These are phyloP conservation scores for Micractinium conductrix DNA, from an alignment of 139 green algal species.

Conservation along the genomic window DNA sequence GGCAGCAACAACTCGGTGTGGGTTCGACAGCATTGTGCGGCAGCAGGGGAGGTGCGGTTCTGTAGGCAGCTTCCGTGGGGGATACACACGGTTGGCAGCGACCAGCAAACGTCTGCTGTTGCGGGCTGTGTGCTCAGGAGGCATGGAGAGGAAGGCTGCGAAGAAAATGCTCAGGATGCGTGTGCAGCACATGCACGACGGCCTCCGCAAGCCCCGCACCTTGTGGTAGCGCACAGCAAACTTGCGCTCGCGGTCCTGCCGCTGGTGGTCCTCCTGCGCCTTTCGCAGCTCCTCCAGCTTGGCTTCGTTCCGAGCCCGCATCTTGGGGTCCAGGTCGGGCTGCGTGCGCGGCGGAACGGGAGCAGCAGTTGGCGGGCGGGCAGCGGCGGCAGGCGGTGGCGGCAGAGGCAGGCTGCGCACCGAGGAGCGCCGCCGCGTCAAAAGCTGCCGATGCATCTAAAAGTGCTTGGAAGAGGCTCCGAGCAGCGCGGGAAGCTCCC, in stretches of 20 bases:
- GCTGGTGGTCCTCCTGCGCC: conserved; percentile 28
- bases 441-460: neutral
- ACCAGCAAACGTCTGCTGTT: neutral
- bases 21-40: too few relatives aligned
- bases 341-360: neutral
- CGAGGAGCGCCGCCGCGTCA: too few relatives aligned
- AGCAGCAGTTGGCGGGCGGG: neutral
- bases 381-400: neutral
- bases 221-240: conserved; percentile 80
- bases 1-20: neutral
- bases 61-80: neutral
- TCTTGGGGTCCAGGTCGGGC: conserved; percentile 48
- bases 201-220: too few relatives aligned
- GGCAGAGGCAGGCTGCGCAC: neutral
- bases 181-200: neutral
- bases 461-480: neutral
- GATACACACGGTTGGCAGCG: neutral
- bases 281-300: conserved; percentile 64
- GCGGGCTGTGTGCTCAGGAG: too few relatives aligned
- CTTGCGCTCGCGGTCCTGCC: conserved; percentile 64
- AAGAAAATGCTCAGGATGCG: too few relatives aligned
- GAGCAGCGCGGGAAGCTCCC: neutral
- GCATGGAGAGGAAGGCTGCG: too few relatives aligned
- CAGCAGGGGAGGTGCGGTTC: too few relatives aligned
- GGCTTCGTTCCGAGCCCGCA: conserved; percentile 56